These are phyloP conservation scores for Allantophomopsis lycopodina DNA, from an alignment of 2,329 filamentous ascomycete genomes.

Conservation along the genomic window DNA sequence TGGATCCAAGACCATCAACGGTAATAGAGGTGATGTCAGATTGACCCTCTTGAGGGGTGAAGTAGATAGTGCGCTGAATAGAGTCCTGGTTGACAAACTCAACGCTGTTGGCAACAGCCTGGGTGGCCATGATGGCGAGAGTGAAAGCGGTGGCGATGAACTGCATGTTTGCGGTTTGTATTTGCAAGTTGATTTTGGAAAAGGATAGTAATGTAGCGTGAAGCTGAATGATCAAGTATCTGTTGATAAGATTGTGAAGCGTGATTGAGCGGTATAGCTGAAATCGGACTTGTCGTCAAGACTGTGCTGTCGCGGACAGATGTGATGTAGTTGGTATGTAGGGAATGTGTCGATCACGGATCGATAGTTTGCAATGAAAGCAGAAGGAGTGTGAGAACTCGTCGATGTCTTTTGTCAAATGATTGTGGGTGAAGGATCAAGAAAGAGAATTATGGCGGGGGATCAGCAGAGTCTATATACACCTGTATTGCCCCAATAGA, in stretches of 20 bases:
- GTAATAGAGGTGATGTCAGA: slow-evolving; percentile 7
- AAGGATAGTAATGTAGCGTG: slow-evolving; percentile 9
- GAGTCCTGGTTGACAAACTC: slow-evolving; percentile 46
- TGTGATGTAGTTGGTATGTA: too few species aligned
- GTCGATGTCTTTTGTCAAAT: background rate
- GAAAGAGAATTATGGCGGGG: background rate
- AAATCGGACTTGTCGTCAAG: background rate
- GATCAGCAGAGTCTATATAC: background rate
- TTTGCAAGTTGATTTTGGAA: slow-evolving; percentile 1
- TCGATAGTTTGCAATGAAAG: background rate
- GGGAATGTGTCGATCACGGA: background rate
- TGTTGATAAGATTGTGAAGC: background rate
- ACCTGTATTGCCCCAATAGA: background rate
- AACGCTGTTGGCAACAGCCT: slow-evolving; percentile 32
- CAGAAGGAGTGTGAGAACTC: slow-evolving; percentile 1
- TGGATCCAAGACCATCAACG: slow-evolving; percentile 9
- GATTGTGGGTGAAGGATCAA: background rate
- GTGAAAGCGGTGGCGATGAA: slow-evolving; percentile 24
- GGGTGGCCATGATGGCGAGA: slow-evolving; percentile 27
- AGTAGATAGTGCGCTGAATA: slow-evolving; percentile 19
- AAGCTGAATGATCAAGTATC: background rate
- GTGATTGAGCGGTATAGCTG: background rate
- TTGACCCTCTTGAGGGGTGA: slow-evolving; percentile 12
- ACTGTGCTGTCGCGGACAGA: background rate
- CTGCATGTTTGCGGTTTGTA: slow-evolving; percentile 27